Percentiles rank a stretch among this genome's conserved stretches.
These are phyloP conservation scores for Kwoniella sp. DNA, from an alignment of 768 basidiomycete genomes.

Conservation along the genomic window DNA sequence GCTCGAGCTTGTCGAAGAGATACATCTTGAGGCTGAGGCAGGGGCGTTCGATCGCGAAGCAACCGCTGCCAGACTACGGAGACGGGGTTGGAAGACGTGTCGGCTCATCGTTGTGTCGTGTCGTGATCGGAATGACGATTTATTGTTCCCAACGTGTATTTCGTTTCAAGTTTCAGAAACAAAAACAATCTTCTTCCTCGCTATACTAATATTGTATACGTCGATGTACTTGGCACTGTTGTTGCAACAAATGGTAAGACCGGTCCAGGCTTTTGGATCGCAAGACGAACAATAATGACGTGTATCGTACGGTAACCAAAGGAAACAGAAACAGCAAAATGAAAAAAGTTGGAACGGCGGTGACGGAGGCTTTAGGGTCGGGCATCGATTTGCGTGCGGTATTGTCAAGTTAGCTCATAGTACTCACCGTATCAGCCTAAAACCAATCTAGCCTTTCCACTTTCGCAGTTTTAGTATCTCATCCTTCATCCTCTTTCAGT, in stretches of 20 bases:
- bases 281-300: background rate
- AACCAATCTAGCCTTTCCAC: background rate
- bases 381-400: background rate
- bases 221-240: too few species aligned
- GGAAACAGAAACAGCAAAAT: background rate
- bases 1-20: constrained; percentile 4
- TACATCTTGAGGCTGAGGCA: constrained; percentile 3
- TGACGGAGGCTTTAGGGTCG: background rate
- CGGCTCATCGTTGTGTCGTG: background rate
- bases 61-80: background rate
- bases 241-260: background rate
- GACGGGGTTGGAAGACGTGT: background rate
- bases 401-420: background rate
- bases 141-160: too few species aligned
- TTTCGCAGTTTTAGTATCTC: background rate
- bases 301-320: background rate
- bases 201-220: constrained; percentile 1
- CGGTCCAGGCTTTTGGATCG: constrained; percentile 1
- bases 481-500: background rate
- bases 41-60: background rate
- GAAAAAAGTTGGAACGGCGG: background rate
- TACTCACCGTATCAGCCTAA: background rate
- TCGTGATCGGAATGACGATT: background rate
- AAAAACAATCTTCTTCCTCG: too few species aligned
- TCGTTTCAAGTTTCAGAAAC: too few species aligned